Evolutionary conservation across 2,329 filamentous ascomycete genomes (phyloP), one percentile per base, ranked within the genome.

Genomic region (Macrophomina phaseolina): DNA sequence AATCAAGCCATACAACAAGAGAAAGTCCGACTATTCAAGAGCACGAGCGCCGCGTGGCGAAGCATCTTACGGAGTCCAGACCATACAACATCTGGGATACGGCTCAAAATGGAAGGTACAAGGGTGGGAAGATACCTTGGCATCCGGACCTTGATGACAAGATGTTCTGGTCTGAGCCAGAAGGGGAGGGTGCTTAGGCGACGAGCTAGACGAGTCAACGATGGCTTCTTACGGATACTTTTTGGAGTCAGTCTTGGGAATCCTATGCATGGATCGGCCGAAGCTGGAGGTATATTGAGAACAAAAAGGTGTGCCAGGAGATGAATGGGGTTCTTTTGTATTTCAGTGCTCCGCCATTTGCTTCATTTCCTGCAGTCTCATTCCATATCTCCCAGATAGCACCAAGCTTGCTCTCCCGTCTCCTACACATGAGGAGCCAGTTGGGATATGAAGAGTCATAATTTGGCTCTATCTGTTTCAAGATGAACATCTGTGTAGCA

Each of bases 131-230:
- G 14, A 56, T 73, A 42, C 73, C 72, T 4, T 77, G 75, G 73
- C 69, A 72, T 48, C 8, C n/a, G 28, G 62, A 68, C 4, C 18
- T 75, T 9, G 68, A 72, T 40, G 51, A 69, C 9, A 70, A 55
- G 14, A 77, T 76, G 72, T 77, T 76, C 61, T 77, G 67, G 63
- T 70, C 52, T 70, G 49, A 65, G 46, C 3, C 9, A 3, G 12
- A 12, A 30, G 30, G 4, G 8, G 16, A 34, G 12, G 5, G 30
- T 42, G 5, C 34, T 32, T 46, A 64, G 18, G n/a, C 30, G 5
- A 23, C 42, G 42, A 14, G 42, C 5, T 45, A 5, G 5, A 14
- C 16, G 42, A n/a, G 5, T 45, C 42, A 9, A 2, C 30, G 46
- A 18, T n/a, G 32, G 61, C 8, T 66, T 46, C 7, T 61, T 14